Conservation (phyloP, 163 green algal genomes). For the Chlorella variabilis region DNA sequence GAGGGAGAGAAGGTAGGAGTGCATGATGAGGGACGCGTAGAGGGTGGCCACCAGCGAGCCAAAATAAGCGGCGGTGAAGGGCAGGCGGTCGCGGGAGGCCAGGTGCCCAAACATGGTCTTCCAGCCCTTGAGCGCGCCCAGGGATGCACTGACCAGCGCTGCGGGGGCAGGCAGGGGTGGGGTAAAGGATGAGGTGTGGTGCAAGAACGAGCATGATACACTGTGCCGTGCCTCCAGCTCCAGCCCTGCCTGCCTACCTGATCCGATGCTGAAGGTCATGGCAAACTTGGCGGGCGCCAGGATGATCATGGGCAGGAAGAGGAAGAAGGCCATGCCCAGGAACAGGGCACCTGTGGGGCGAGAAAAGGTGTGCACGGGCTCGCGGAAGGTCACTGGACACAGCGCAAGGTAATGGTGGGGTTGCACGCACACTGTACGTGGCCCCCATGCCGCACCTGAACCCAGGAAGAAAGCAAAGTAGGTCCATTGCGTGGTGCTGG, state of each 20-base stretch:
- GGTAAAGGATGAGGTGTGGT: too few species aligned
- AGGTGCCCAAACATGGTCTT: constrained; percentile 83
- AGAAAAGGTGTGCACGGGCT: background rate
- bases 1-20: constrained; percentile 90
- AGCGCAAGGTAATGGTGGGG: too few species aligned
- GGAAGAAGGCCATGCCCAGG: constrained; percentile 86
- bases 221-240: too few species aligned
- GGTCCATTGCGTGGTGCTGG: constrained; percentile 54
- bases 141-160: constrained; percentile 75
- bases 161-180: background rate
- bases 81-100: constrained; percentile 77
- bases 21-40: constrained; percentile 86
- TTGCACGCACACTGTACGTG: too few species aligned
- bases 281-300: constrained; percentile 96
- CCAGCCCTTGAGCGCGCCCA: constrained; percentile 86
- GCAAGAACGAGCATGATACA: too few species aligned
- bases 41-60: constrained; percentile 85
- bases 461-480: constrained; percentile 86
- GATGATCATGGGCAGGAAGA: constrained; percentile 94
- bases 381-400: too few species aligned
- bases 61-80: constrained; percentile 86
- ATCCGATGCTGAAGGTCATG: constrained; percentile 90
- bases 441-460: constrained; percentile 10
- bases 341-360: constrained; percentile 70
- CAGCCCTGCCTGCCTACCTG: constrained; percentile 32